These are phyloP conservation scores for Boletus sp. DNA, from an alignment of 768 basidiomycete species.

Conservation along the genomic window DNA sequence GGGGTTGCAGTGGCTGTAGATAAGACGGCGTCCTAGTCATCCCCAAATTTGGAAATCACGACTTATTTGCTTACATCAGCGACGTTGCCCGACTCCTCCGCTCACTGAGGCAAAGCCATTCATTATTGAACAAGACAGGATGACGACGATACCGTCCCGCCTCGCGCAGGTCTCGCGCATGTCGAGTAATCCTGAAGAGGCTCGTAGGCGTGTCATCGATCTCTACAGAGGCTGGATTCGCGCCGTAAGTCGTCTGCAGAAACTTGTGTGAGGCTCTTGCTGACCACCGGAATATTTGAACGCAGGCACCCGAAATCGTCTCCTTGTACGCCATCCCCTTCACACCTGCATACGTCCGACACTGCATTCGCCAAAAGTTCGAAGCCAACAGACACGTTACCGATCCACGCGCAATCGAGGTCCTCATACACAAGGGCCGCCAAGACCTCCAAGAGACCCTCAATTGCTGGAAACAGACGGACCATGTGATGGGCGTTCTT, in stretches of 20 bases:
- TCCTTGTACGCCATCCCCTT: conserved; percentile 78
- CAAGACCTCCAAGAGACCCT: conserved; percentile 93
- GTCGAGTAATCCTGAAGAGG: conserved; percentile 57
- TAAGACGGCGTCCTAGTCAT: conserved; percentile 8
- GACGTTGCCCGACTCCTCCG: neutral
- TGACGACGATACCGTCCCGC: conserved; percentile 88
- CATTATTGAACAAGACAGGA: conserved; percentile 20
- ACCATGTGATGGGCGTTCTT: conserved; percentile 74
- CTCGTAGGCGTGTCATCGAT: conserved; percentile 64
- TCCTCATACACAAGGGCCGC: conserved; percentile 78
- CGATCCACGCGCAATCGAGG: conserved; percentile 80
- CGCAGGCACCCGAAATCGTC: conserved; percentile 89
- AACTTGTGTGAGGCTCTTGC: neutral
- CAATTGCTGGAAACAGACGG: conserved; percentile 90
- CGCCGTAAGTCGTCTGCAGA: conserved; percentile 53
- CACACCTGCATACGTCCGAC: conserved; percentile 74
- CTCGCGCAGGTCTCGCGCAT: conserved; percentile 68
- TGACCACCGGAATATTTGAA: neutral
- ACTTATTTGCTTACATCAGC: conserved; percentile 18
- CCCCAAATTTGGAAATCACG: conserved; percentile 9
- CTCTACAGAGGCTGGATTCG: conserved; percentile 96
- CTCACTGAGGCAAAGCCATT: neutral
- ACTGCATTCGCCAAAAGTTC: conserved; percentile 81
- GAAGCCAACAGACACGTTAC: conserved; percentile 82
- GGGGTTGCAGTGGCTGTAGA: conserved; percentile 9